Evolutionary conservation across 208 protist genomes (phyloP).

Genomic region (Wallacemonas rigidus): DNA sequence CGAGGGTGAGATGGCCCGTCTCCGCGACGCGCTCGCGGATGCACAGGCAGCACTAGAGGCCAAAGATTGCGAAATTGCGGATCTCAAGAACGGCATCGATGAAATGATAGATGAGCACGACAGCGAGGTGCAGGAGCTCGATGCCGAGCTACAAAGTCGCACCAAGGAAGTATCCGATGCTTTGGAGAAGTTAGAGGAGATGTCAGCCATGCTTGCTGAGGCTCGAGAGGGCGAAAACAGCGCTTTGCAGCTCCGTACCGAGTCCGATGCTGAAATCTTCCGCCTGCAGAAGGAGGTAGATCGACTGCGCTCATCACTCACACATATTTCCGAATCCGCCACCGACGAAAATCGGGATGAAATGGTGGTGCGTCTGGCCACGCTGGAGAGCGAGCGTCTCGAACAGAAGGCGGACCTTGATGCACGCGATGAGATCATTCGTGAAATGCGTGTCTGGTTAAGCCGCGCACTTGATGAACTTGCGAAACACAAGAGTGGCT

Average conservation of each 20-base stretch:
- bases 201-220: conserved; percentile 72
- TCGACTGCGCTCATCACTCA: conserved; percentile 19
- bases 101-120: conserved; percentile 62
- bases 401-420: conserved; percentile 1
- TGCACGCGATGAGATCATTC: conserved; percentile 7
- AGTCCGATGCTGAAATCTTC: conserved; percentile 75
- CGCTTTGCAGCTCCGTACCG: conserved; percentile 43
- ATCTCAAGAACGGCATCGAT: conserved; percentile 49
- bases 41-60: conserved; percentile 33
- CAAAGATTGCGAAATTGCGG: conserved; percentile 56
- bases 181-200: conserved; percentile 72
- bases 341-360: neutral
- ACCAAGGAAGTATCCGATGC: conserved; percentile 68
- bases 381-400: conserved; percentile 4
- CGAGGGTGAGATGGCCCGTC: conserved; percentile 36
- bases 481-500: conserved; percentile 6
- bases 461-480: conserved; percentile 10
- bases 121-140: conserved; percentile 53
- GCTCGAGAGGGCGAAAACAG: conserved; percentile 69
- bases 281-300: conserved; percentile 72
- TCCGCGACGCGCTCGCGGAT: conserved; percentile 41
- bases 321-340: neutral
- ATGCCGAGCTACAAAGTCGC: conserved; percentile 57
- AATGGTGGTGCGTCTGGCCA: neutral
- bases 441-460: conserved; percentile 15